These are phyloP conservation scores for Penicillium sp. DNA, from an alignment of 2,329 filamentous ascomycete species.

Conservation along the genomic window DNA sequence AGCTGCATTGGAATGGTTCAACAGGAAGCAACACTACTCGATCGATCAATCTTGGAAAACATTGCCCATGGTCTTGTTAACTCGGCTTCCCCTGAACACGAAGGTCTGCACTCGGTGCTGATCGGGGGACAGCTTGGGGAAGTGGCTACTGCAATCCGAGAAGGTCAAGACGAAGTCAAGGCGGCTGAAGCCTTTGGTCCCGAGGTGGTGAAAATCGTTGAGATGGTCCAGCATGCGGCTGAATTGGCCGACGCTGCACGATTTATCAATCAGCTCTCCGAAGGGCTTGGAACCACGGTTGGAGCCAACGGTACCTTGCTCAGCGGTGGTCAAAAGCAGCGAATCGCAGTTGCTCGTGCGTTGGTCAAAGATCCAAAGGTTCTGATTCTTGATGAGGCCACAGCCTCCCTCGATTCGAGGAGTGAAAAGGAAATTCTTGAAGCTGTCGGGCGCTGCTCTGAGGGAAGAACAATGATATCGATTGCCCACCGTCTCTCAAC, in stretches of 20 bases:
- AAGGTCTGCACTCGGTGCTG: slow-evolving; percentile 35
- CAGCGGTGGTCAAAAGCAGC: slow-evolving; percentile 77
- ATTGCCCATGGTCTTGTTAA: slow-evolving; percentile 49
- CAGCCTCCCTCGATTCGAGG: slow-evolving; percentile 57
- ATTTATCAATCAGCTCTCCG: background rate
- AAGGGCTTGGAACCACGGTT: slow-evolving; percentile 58
- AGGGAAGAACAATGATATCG: slow-evolving; percentile 57
- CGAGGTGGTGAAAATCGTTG: slow-evolving; percentile 54
- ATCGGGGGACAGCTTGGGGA: slow-evolving; percentile 53
- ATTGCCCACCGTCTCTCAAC: background rate
- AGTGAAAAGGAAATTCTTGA: background rate
- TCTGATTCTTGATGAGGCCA: slow-evolving; percentile 83
- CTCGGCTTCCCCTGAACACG: slow-evolving; percentile 29
- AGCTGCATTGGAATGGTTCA: slow-evolving; percentile 25
- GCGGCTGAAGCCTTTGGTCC: slow-evolving; percentile 49
- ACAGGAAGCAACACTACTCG: slow-evolving; percentile 26
- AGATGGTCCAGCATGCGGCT: background rate
- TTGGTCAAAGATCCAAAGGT: slow-evolving; percentile 68
- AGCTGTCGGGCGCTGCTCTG: background rate
- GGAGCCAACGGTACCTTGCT: slow-evolving; percentile 72
- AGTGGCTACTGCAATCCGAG: slow-evolving; percentile 45
- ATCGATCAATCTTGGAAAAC: slow-evolving; percentile 26
- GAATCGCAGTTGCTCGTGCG: slow-evolving; percentile 76
- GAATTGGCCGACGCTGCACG: background rate
- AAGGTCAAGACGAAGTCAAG: slow-evolving; percentile 51